A percentile compares a stretch with the other conserved stretches of the same genome.
Conservation (phyloP, 495 filamentous ascomycete genomes). For the Darksidea phi region DNA sequence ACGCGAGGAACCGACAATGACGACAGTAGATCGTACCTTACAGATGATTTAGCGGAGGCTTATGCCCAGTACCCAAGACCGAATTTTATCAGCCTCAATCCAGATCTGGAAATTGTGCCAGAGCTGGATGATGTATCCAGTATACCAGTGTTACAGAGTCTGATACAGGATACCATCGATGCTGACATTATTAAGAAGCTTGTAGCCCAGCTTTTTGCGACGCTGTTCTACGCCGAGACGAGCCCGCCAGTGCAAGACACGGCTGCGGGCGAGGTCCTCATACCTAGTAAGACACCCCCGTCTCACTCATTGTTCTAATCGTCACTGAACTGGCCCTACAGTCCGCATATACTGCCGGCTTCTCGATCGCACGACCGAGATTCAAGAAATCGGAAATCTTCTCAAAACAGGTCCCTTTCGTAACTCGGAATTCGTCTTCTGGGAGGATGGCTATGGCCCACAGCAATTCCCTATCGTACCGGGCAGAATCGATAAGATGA, state of each 20-base stretch:
- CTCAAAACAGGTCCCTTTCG: conserved; percentile 13
- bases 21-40: neutral
- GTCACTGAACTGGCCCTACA: neutral
- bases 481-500: conserved; percentile 8
- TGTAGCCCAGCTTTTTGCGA: conserved; percentile 21
- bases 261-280: neutral
- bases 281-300: conserved; percentile 6
- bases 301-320: neutral
- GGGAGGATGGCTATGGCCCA: conserved; percentile 17
- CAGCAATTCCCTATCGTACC: conserved; percentile 14
- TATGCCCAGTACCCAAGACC: conserved; percentile 14
- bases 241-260: conserved; percentile 8
- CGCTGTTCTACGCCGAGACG: conserved; percentile 21
- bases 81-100: conserved; percentile 18
- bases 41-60: conserved; percentile 7
- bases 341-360: conserved; percentile 17
- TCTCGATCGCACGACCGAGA: conserved; percentile 7
- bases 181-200: conserved; percentile 2
- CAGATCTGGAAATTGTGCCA: conserved; percentile 1
- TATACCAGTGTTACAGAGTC: conserved; percentile 1
- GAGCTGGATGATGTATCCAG: conserved; percentile 13
- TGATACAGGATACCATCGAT: conserved; percentile 15
- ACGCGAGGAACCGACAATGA: neutral
- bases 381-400: conserved; percentile 4
- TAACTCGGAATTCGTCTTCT: conserved; percentile 13